Base-by-base conservation (phyloP, 495 filamentous ascomycete species). In the Daldinia loculata region DNA sequence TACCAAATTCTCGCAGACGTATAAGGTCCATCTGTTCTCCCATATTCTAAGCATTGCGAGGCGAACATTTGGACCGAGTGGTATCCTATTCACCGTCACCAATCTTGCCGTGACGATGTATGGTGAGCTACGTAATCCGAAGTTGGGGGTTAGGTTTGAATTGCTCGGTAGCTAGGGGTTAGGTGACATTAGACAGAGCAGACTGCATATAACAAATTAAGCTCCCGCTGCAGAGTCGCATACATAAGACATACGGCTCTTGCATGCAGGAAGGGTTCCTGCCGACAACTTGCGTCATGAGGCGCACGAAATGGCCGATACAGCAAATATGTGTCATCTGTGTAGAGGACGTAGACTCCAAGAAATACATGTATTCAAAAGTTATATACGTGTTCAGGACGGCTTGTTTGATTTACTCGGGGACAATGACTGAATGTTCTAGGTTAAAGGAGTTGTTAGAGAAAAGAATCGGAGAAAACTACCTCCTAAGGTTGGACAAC, bases 271-370 rank as follows among this genome's bases (percentile, higher is more conserved):
- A 57, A 65, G 12, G 56, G 56, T 63, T 41, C 50, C 64, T 26
- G 56, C 26, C 53, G 51, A 39, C n/a, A 64, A 8, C 36, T 41
- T 65, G 57, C 65, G 56, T 69, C 65, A 68, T 72, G 56, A 58
- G 61, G 70, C 70, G 57, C 51, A 50, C 34, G 34, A 29, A 56
- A 41, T 15, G 38, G 43, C 52, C 55, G 48, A 53, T 6, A 64
- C 45, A 58, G n/a, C 12, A 12, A 26, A 34, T 34, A 19, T 29
- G 24, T 9, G 19, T 24, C 43, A 36, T 48, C 7, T 24, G 1
- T 0, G 2, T 48, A 48, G 43, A 24, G 19, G 17, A 48, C 4
- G 19, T 12, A 48, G 26, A 30, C 5, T 30, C 5, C 14, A 24
- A 53, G 51, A 30, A 17, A 30, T 14, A 14, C 11, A 11, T 36